Base-by-base conservation (phyloP, 2,329 filamentous ascomycete species). In the Cladosporium velox region DNA sequence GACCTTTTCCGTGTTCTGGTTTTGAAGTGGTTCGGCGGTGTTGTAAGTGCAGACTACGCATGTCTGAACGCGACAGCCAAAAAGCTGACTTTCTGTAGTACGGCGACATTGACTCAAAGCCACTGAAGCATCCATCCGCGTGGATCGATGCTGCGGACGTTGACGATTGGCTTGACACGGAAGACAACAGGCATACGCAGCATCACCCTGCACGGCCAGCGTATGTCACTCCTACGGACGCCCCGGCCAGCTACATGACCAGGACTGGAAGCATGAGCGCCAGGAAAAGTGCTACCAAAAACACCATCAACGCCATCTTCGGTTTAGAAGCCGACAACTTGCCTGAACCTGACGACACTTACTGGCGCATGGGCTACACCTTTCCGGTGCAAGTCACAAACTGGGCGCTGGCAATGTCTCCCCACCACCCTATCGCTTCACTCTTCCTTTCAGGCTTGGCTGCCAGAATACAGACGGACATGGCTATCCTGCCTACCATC, bases 311-410 rank as follows among this genome's bases (percentile, higher is more conserved):
- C 21, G 59, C 65, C 18, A 64, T 66, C 51, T 66, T 66, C 26
- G 65, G 65, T 11, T 26, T 66, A 15, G 65, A 66, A 64, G 26
- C 65, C 24, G 65, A 66, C 34, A 66, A 64, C 10, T n/a, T 41
- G 21, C 49, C 65, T 24, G 65, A 61, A 28, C 65, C 65, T 12
- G 65, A 66, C 21, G 38, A 61, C 24, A 57, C 65, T 1, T 66
- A 66, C 49, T 66, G 65, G 65, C 59, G 65, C 3, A 57, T 66
- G 65, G 65, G 65, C 32, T 66, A 66, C 49, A 35, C 59, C 2
- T 66, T 64, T 24, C 65, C 65, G 1, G 65, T 66, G 3, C 65
- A 66, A 47, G 34, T 66, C 38, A 66, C 65, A 4, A 66, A 66
- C 21, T 66, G 65, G 65, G 65, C 65, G 14, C 14, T 66, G 35